phyloP scores from a whole-genome alignment of 257 asterid genomes.

The Asclepias syriaca region DNA sequence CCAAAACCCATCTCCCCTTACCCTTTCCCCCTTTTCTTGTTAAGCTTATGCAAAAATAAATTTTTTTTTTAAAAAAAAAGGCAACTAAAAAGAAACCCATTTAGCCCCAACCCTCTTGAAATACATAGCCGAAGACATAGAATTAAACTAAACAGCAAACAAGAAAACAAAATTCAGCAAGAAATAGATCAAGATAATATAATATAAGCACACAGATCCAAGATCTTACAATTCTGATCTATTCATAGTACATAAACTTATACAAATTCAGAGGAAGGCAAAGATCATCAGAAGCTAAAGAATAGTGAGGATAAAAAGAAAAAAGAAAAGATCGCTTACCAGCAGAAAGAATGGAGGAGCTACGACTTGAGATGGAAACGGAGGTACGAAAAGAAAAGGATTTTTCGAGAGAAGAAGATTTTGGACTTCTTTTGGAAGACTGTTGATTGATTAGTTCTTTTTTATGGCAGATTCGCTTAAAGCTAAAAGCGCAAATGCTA shows the following conservation, averaged over 20 bases:
- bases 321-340: neutral
- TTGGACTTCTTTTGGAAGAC: neutral
- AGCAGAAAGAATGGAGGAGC: neutral
- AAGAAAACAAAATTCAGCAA: neutral
- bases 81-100: neutral
- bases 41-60: neutral
- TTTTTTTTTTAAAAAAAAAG: neutral
- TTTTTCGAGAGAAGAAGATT: neutral
- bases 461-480: neutral
- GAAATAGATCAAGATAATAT: neutral
- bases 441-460: neutral
- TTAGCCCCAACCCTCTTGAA: neutral
- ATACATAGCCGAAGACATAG: neutral
- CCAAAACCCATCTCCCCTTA: neutral
- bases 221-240: neutral
- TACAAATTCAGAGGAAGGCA: neutral
- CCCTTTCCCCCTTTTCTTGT: neutral
- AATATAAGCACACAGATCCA: neutral
- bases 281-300: neutral
- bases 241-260: neutral
- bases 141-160: neutral
- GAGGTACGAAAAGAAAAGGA: neutral
- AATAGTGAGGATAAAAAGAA: neutral
- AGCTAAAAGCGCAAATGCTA: neutral
- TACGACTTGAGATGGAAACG: neutral